Evolutionary conservation across 441 rosid species (phyloP), one percentile per base, ranked within the genome.

Genomic region (Hura crepitans): DNA sequence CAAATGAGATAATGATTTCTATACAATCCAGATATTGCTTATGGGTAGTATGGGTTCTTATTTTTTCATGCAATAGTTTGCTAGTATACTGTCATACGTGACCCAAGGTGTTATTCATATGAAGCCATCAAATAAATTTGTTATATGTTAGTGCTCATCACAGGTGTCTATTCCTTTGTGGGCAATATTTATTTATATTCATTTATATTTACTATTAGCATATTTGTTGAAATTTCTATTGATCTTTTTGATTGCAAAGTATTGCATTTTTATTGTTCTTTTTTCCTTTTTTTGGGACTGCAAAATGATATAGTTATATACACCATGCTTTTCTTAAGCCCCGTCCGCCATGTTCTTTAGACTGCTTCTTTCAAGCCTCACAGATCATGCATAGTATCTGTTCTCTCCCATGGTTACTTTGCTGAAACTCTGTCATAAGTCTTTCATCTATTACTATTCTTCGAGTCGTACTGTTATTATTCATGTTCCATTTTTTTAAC

Each of bases 211-310:
- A 15, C 53, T 69, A 30, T 14, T 57, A 50, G 47, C 45, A 45
- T 55, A 53, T 43, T 23, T 54, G 22, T 62, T 70, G 15, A 53
- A 43, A 51, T 49, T 65, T 56, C 56, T 65, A 12, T 12, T 37
- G 20, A 6, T 25, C 22, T 30, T 28, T 62, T 2, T 23, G 15
- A 15, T 70, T 70, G 12, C 42, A 12, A 63, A 62, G 43, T 37
- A 5, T 1, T n/a, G n/a, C 22, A 17, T 50, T 62, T 31, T 0
- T 30, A 43, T 51, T 6, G 28, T 47, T 30, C 30, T n/a, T 2
- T 14, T 31, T 20, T 7, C 5, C 2, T 33, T 30, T 33, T 31
- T 6, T 20, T 50, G 2, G n/a, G 1, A 15, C 2, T 7, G 10
- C 11, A 4, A 37, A 7, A n/a, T 37, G 49, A 22, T 43, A 27